phyloP scores from a whole-genome alignment of 2,329 filamentous ascomycete genomes.

The Lachnellula willkommii region DNA sequence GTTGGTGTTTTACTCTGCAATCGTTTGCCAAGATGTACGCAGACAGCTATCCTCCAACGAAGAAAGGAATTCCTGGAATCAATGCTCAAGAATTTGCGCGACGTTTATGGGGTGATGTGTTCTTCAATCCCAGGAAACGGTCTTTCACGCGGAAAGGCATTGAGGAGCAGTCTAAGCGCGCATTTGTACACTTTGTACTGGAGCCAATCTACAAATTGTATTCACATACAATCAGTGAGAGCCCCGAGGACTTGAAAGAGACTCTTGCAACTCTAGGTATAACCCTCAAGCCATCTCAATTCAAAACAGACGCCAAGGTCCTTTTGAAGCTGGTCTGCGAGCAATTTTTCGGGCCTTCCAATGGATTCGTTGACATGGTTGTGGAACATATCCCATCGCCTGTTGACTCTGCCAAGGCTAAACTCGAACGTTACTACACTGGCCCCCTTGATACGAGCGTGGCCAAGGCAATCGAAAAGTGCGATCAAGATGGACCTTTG shows the following conservation, averaged over 20 bases:
- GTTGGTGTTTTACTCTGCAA: slow-evolving; percentile 91
- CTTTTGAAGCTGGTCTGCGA: slow-evolving; percentile 85
- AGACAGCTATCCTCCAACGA: slow-evolving; percentile 59
- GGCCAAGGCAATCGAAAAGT: slow-evolving; percentile 72
- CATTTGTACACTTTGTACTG: slow-evolving; percentile 90
- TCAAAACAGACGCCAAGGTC: slow-evolving; percentile 82
- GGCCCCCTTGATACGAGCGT: slow-evolving; percentile 80
- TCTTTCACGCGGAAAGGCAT: slow-evolving; percentile 85
- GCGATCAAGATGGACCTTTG: slow-evolving; percentile 83
- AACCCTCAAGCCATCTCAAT: slow-evolving; percentile 82
- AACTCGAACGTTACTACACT: slow-evolving; percentile 84
- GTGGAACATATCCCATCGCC: slow-evolving; percentile 86
- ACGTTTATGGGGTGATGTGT: slow-evolving; percentile 92
- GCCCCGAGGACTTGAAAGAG: slow-evolving; percentile 73
- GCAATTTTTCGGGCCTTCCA: slow-evolving; percentile 88
- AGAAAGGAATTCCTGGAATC: slow-evolving; percentile 49
- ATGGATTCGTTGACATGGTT: slow-evolving; percentile 94
- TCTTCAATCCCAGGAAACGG: slow-evolving; percentile 85
- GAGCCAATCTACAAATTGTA: slow-evolving; percentile 98
- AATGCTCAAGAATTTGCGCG: slow-evolving; percentile 77
- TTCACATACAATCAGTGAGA: slow-evolving; percentile 89
- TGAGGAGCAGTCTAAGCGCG: slow-evolving; percentile 74
- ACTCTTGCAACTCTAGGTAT: slow-evolving; percentile 79
- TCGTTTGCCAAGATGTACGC: slow-evolving; percentile 97
- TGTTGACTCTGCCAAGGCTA: slow-evolving; percentile 66